Evolutionary conservation across 1,284 basidiomycete genomes (phyloP).

Genomic region (Pulchroboletus neoregius): DNA sequence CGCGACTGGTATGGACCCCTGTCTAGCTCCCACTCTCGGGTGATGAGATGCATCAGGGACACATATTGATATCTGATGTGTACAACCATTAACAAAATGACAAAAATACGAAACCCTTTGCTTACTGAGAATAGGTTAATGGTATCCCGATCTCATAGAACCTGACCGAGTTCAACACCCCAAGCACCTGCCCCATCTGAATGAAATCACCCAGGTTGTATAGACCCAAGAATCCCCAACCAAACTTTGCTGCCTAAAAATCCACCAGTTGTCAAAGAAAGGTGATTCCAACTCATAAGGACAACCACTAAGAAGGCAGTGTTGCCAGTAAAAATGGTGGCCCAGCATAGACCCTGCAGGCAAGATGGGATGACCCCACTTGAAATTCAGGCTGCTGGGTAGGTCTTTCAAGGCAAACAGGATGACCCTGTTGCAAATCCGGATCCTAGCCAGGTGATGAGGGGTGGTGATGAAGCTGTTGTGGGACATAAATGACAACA

Average conservation of each 20-base stretch:
- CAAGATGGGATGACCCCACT: too few species aligned
- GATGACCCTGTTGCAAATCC: too few species aligned
- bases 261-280: slow-evolving; percentile 6
- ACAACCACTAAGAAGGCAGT: slow-evolving; percentile 73
- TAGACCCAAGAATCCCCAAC: slow-evolving; percentile 88
- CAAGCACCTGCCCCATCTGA: slow-evolving; percentile 85
- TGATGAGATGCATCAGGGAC: slow-evolving; percentile 75
- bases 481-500: too few species aligned
- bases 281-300: not conserved
- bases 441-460: too few species aligned
- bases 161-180: slow-evolving; percentile 93
- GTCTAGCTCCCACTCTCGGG: slow-evolving; percentile 81
- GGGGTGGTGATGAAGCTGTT: too few species aligned
- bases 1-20: slow-evolving; percentile 81
- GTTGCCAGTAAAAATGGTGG: slow-evolving; percentile 92
- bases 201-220: slow-evolving; percentile 91
- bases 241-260: slow-evolving; percentile 87
- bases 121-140: slow-evolving; percentile 85
- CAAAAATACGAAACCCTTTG: not conserved
- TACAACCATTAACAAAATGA: not conserved
- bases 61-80: slow-evolving; percentile 66
- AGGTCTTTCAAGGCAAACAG: too few species aligned
- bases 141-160: slow-evolving; percentile 92
- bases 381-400: too few species aligned
- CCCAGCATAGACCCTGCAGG: too few species aligned